Conservation (phyloP, 148 eudicot genomes). For the Fagopyrum homotropicum region DNA sequence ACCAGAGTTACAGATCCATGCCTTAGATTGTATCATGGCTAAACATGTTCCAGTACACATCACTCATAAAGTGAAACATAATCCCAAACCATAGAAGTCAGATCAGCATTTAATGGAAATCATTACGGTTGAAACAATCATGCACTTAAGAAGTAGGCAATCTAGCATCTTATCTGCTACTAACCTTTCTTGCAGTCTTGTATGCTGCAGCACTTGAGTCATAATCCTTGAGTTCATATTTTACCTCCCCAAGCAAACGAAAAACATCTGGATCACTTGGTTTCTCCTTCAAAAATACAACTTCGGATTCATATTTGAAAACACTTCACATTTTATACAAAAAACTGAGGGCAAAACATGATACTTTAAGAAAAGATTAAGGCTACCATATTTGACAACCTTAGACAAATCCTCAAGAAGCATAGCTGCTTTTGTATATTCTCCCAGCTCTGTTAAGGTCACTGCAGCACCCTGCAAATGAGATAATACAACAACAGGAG, state of each 20-base stretch:
- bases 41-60: not conserved
- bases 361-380: not conserved
- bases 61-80: not conserved
- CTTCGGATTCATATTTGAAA: constrained; percentile 7
- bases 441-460: constrained; percentile 68
- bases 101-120: not conserved
- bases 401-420: constrained; percentile 71
- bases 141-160: not conserved
- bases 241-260: constrained; percentile 88
- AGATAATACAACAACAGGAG: not conserved
- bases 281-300: constrained; percentile 44
- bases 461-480: constrained; percentile 79
- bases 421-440: constrained; percentile 57
- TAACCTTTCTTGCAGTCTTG: constrained; percentile 64
- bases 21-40: not conserved
- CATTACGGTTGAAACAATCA: not conserved
- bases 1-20: not conserved
- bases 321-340: not conserved
- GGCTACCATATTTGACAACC: constrained; percentile 30
- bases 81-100: not conserved
- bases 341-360: not conserved
- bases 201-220: constrained; percentile 84
- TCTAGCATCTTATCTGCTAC: constrained; percentile 7
- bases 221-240: constrained; percentile 81
- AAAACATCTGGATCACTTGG: constrained; percentile 76